Percentiles rank a stretch among this genome's conserved stretches.
These are phyloP conservation scores for Pestalotiopsis sp. DNA, from an alignment of 2,329 filamentous ascomycete genomes.

Conservation along the genomic window DNA sequence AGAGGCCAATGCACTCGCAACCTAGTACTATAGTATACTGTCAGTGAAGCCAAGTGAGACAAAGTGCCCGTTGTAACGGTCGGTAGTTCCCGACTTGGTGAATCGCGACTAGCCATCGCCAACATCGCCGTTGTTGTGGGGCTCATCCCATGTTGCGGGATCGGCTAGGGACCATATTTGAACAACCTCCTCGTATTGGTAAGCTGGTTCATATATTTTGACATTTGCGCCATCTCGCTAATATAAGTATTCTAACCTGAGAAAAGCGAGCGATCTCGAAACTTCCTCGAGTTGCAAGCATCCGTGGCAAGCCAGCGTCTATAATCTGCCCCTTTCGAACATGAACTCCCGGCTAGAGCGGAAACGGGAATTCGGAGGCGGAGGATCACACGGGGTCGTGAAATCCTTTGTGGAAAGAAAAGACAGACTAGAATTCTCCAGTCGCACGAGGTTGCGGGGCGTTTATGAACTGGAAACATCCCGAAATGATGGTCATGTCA, in stretches of 20 bases:
- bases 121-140: background rate
- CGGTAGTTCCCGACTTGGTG: no score
- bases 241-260: no score
- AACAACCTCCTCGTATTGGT: background rate
- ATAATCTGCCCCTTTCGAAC: background rate
- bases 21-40: no score
- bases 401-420: background rate
- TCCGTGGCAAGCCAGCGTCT: background rate
- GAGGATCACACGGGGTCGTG: background rate
- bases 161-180: background rate
- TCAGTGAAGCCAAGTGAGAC: no score
- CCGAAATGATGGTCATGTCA: constrained; percentile 3
- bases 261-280: no score
- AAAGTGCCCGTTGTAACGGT: background rate
- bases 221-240: background rate
- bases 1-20: no score
- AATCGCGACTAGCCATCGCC: no score
- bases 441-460: background rate
- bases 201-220: background rate
- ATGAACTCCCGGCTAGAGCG: background rate
- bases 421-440: background rate
- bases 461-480: background rate
- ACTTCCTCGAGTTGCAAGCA: no score
- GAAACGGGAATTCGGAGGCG: background rate
- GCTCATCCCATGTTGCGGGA: background rate